These are phyloP conservation scores for Globisporangium irregulare DNA, from an alignment of 352 stramenopile genomes.

Conservation along the genomic window DNA sequence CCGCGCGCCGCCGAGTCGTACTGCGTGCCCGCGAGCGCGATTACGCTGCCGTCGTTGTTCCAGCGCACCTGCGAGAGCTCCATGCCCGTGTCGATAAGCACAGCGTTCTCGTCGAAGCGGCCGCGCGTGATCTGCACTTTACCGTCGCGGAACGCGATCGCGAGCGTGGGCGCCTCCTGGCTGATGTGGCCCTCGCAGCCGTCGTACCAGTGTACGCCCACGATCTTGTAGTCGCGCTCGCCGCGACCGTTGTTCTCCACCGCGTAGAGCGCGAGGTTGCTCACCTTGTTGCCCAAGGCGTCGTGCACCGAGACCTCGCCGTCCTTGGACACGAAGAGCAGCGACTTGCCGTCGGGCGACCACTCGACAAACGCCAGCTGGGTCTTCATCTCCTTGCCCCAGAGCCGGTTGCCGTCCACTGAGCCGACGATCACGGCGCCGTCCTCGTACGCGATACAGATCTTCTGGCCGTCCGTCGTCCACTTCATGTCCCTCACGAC, in stretches of 20 bases:
- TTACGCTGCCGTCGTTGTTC: constrained; percentile 91
- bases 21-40: constrained; percentile 82
- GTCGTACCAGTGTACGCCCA: constrained; percentile 84
- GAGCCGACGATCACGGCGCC: constrained; percentile 93
- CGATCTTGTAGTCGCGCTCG: constrained; percentile 71
- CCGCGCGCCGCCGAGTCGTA: constrained; percentile 26
- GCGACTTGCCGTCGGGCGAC: constrained; percentile 86
- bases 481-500: constrained; percentile 95
- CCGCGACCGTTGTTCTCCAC: constrained; percentile 42
- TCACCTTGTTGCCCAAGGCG: constrained; percentile 83
- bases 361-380: constrained; percentile 93
- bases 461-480: constrained; percentile 92
- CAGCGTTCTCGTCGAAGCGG: constrained; percentile 77
- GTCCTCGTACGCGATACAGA: constrained; percentile 95
- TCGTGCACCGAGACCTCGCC: constrained; percentile 86
- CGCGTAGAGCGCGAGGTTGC: constrained; percentile 72
- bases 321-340: constrained; percentile 88
- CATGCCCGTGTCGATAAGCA: constrained; percentile 92
- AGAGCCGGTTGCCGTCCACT: constrained; percentile 92
- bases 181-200: constrained; percentile 86
- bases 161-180: constrained; percentile 86
- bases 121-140: constrained; percentile 90
- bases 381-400: constrained; percentile 93
- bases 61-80: constrained; percentile 79
- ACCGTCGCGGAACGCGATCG: constrained; percentile 90